Base-by-base conservation (phyloP, 2,329 filamentous ascomycete species). In the Thelonectria rubi region DNA sequence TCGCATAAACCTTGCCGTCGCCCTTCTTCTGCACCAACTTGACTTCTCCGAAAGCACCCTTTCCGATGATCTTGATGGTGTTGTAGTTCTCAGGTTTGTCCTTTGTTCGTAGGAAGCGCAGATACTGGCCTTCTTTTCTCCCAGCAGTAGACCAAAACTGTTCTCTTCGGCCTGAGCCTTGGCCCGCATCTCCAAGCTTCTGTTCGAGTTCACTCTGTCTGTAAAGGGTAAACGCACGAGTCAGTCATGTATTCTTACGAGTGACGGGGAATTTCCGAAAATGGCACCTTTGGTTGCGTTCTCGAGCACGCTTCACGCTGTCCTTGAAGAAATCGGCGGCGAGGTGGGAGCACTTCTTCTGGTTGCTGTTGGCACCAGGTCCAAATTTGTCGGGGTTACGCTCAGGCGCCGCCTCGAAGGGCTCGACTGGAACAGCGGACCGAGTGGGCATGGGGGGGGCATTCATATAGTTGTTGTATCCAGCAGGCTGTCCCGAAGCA, bases 41-140 rank as follows among this genome's bases (percentile, higher is more conserved):
- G 72, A 99, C 95, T 79, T 99, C 95, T 76, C 95, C 95, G 74
- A 99, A 99, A 14, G 95, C 95, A 79, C 95, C 95, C 84, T 99
- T 99, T 74, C 95, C 95, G 71, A 99, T 99, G 70, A 98, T 94
- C 84, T 98, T 98, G 79, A 98, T 86, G 1, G 94, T 98, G 66
- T 89, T 88, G 84, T 98, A 99, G 81, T 98, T 98, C 70, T 94
- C 89, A 11, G 94, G 93, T 78, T 90, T 91, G 76, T 98, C 94
- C 78, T 93, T 94, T 59, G 94, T 97, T 58, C 94, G 89, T 72
- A 98, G 82, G 82, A 98, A 97, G 40, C 94, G 92, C 65, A 99
- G 83, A 78, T 97, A 98, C 72, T 93, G 92, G 52, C 92, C 93
- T 78, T 98, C 94, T 72, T 94, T 93, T 73, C 91, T 91, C 58